A percentile compares a stretch with the other conserved stretches of the same genome.
Conservation (phyloP, 768 basidiomycete species). For the Postia placenta region DNA sequence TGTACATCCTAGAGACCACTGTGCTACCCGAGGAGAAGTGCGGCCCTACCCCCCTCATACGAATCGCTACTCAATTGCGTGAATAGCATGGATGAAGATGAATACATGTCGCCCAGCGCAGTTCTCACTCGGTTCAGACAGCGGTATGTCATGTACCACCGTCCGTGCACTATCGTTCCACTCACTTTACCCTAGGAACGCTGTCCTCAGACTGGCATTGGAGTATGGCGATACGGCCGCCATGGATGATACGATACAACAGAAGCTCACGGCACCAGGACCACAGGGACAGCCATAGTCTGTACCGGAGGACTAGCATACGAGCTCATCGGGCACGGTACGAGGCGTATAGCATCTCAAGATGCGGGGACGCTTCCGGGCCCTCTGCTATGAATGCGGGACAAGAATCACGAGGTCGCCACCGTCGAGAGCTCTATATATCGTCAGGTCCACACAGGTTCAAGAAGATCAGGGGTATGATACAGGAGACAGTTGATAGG, state of each 20-base stretch:
- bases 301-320: too few relatives aligned
- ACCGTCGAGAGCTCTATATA: too few relatives aligned
- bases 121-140: slow-evolving; percentile 62
- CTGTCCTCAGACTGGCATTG: slow-evolving; percentile 49
- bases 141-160: slow-evolving; percentile 34
- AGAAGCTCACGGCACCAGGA: too few relatives aligned
- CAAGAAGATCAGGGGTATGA: not conserved
- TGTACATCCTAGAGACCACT: slow-evolving; percentile 72
- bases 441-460: too few relatives aligned
- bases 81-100: slow-evolving; percentile 13
- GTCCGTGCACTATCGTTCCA: not conserved
- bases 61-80: not conserved
- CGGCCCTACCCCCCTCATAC: slow-evolving; percentile 13
- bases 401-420: too few relatives aligned
- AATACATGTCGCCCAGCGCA: slow-evolving; percentile 39
- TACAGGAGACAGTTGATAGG: too few relatives aligned
- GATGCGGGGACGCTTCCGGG: too few relatives aligned
- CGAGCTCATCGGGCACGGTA: too few relatives aligned
- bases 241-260: too few relatives aligned
- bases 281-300: too few relatives aligned
- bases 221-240: slow-evolving; percentile 29
- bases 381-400: too few relatives aligned
- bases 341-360: too few relatives aligned
- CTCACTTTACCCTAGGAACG: slow-evolving; percentile 38
- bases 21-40: slow-evolving; percentile 45